Percentiles rank a stretch among this genome's conserved stretches.
Evolutionary conservation across 331 rosid species (phyloP).

Genomic region (Malus hybrid): DNA sequence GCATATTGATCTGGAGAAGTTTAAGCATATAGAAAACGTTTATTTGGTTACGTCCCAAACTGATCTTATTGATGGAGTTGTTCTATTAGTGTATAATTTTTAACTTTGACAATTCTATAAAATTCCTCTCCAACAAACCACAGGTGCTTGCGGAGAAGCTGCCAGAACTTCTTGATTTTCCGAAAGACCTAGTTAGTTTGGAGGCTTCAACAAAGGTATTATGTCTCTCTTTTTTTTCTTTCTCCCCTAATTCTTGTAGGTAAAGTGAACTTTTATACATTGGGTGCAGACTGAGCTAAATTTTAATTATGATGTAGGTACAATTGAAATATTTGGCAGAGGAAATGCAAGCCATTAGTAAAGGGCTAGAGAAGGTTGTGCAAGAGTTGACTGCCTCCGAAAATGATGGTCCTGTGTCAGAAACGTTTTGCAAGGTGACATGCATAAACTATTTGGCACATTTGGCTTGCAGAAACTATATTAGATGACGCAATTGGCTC

Average conservation of each 20-base stretch:
- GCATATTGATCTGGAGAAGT: neutral
- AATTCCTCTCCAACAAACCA: constrained; percentile 8
- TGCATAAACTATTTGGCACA: neutral
- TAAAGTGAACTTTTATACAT: neutral
- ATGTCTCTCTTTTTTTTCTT: neutral
- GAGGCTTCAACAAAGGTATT: constrained; percentile 80
- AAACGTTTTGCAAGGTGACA: constrained; percentile 69
- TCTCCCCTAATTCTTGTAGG: neutral
- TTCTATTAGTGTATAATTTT: neutral
- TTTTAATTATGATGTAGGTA: constrained; percentile 45
- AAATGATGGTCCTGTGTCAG: constrained; percentile 82
- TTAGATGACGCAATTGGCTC: neutral
- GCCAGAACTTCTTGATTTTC: constrained; percentile 85
- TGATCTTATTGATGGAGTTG: neutral
- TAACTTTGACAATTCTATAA: neutral
- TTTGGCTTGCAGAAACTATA: neutral
- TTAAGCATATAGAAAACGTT: neutral
- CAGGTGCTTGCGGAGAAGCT: constrained; percentile 89
- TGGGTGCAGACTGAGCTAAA: constrained; percentile 9
- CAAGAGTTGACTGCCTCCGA: constrained; percentile 87
- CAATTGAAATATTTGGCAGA: constrained; percentile 97
- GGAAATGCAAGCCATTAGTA: constrained; percentile 97
- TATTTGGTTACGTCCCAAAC: neutral
- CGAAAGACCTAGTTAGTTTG: constrained; percentile 58
- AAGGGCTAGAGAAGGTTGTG: constrained; percentile 92